Conservation (phyloP, 2,329 filamentous ascomycete species). For the Didymella glomerata region DNA sequence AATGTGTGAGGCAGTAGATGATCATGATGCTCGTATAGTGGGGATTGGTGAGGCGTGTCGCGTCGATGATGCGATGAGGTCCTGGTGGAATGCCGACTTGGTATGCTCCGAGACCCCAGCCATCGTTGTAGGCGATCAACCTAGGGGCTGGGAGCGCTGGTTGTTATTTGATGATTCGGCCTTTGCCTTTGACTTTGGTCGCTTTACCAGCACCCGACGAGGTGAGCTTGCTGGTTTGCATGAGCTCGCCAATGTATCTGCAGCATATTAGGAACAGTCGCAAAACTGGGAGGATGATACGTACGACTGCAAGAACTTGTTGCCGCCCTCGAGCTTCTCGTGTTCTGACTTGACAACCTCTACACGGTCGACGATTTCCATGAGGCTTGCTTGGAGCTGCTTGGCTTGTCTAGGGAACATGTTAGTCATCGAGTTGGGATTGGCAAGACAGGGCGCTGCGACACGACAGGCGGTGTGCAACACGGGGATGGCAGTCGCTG, state of each 20-base stretch:
- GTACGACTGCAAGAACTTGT: constrained; percentile 85
- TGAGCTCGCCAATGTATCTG: constrained; percentile 96
- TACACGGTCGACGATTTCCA: constrained; percentile 90
- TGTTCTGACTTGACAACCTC: constrained; percentile 94
- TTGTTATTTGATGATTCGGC: constrained; percentile 50
- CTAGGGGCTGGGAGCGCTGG: constrained; percentile 31
- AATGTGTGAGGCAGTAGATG: constrained; percentile 42
- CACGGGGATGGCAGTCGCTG: constrained; percentile 1
- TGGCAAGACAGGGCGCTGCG: background rate
- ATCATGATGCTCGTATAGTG: constrained; percentile 48
- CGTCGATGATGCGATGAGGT: constrained; percentile 45
- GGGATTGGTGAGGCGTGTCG: constrained; percentile 37
- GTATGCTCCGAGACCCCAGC: constrained; percentile 32
- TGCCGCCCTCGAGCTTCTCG: constrained; percentile 95
- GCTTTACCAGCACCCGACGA: constrained; percentile 61
- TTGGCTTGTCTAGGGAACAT: constrained; percentile 76
- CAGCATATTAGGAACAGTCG: constrained; percentile 24
- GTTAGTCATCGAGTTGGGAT: constrained; percentile 28
- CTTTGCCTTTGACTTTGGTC: constrained; percentile 56
- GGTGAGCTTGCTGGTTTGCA: constrained; percentile 75
- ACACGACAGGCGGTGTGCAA: constrained; percentile 10
- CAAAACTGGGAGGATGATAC: constrained; percentile 29
- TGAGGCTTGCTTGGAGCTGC: constrained; percentile 84
- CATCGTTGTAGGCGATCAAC: constrained; percentile 21
- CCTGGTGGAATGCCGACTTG: constrained; percentile 40